Percentiles rank a stretch among this genome's conserved stretches.
Conservation (phyloP, 2,329 filamentous ascomycete species). For the Ophiostoma sp. region DNA sequence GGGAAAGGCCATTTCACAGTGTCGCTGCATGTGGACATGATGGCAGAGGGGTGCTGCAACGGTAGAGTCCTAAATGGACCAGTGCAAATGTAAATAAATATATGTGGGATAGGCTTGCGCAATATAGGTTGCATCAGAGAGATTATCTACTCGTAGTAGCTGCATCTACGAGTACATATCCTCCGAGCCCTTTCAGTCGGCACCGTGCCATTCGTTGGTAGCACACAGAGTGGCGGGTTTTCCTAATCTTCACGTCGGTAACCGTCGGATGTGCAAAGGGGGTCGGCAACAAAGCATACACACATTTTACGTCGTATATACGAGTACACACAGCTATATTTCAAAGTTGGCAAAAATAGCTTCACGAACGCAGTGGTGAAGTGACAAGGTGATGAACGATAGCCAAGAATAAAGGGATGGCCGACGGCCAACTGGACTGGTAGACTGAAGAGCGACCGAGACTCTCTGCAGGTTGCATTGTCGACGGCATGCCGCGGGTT, state of each 20-base stretch:
- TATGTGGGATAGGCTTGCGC: not conserved
- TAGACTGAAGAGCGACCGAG: too few species aligned
- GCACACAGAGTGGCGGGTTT: not conserved
- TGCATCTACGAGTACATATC: not conserved
- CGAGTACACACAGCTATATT: not conserved
- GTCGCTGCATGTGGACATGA: not conserved
- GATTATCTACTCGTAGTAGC: not conserved
- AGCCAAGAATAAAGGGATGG: not conserved
- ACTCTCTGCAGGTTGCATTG: not conserved
- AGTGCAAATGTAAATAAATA: not conserved
- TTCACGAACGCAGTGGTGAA: not conserved
- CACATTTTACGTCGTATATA: too few species aligned
- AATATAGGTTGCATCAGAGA: constrained; percentile 11
- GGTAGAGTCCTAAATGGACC: not conserved
- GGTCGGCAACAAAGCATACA: not conserved
- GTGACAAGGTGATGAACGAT: not conserved
- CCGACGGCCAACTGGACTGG: too few species aligned
- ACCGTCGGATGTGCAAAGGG: not conserved
- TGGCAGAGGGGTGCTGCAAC: not conserved
- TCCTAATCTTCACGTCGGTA: not conserved
- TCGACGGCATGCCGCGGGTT: constrained; percentile 3
- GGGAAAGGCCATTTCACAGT: not conserved
- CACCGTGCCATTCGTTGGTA: constrained; percentile 7
- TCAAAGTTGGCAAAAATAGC: constrained; percentile 3
- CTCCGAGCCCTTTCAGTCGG: not conserved